Evolutionary conservation across 2,329 filamentous ascomycete genomes (phyloP).

Genomic region (Cladosporium sp.): DNA sequence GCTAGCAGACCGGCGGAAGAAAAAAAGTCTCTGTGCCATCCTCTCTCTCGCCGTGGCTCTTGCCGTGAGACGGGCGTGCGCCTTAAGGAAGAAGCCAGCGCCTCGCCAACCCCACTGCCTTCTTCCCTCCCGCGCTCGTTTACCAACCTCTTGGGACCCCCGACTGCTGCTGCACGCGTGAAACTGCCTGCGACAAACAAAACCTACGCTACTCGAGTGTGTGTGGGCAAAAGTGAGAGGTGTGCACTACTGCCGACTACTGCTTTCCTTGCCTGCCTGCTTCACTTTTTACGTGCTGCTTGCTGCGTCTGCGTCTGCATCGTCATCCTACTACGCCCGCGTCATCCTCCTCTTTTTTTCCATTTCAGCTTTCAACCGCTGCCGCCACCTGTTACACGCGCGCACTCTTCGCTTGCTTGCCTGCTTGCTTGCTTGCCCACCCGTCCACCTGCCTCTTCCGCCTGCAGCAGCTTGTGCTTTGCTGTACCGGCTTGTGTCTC

Average conservation of each 20-base stretch:
- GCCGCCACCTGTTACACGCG: constrained; percentile 3
- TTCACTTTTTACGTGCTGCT: too few species aligned
- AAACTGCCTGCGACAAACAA: too few species aligned
- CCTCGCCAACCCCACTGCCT: constrained; percentile 10
- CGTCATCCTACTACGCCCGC: too few species aligned
- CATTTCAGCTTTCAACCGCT: background rate
- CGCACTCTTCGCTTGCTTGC: background rate
- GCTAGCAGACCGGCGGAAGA: background rate
- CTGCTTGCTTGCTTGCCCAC: background rate
- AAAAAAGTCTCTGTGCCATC: background rate
- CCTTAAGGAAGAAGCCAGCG: constrained; percentile 10
- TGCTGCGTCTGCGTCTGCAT: too few species aligned
- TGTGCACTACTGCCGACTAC: too few species aligned
- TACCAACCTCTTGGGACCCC: constrained; percentile 11
- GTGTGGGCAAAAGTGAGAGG: too few species aligned
- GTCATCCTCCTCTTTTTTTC: too few species aligned
- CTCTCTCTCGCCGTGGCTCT: background rate
- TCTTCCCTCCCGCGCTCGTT: constrained; percentile 11
- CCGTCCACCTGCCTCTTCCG: background rate
- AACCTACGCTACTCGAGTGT: too few species aligned
- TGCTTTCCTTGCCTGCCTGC: too few species aligned
- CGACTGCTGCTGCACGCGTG: background rate
- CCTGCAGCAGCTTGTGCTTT: too few species aligned
- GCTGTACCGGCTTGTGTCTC: constrained; percentile 3
- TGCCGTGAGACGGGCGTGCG: constrained; percentile 2